A percentile compares a stretch with the other conserved stretches of the same genome.
Evolutionary conservation across 2,329 filamentous ascomycete genomes (phyloP).

Genomic region (Dryadomyces quercivorus): DNA sequence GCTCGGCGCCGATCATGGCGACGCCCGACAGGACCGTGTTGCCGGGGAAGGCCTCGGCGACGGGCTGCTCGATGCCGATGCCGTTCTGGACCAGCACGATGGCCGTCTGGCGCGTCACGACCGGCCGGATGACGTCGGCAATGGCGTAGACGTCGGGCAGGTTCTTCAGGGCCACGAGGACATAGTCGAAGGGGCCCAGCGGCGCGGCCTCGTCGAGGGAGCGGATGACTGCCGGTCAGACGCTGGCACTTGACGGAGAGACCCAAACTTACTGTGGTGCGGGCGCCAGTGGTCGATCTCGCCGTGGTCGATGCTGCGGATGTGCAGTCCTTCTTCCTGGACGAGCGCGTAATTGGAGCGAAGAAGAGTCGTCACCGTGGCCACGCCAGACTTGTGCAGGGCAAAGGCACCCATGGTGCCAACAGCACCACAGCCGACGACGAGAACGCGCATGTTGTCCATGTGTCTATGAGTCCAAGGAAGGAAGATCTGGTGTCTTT

Average conservation of each 20-base stretch:
- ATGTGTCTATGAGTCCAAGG: too few relatives aligned
- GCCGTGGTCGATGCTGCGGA: slow-evolving; percentile 1
- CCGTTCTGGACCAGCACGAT: slow-evolving; percentile 7
- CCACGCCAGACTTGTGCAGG: slow-evolving; percentile 2
- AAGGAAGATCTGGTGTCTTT: too few relatives aligned
- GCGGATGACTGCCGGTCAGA: background rate
- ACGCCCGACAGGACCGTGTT: slow-evolving; percentile 2
- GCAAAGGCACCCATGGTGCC: slow-evolving; percentile 4
- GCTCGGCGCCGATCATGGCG: slow-evolving; percentile 1
- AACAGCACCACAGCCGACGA: slow-evolving; percentile 4
- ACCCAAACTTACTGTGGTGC: background rate
- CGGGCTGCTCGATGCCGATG: slow-evolving; percentile 3
- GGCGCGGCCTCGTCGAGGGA: background rate
- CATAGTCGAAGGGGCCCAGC: slow-evolving; percentile 2
- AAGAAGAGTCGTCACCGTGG: slow-evolving; percentile 1
- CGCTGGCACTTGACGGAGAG: background rate
- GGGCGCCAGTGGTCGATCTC: background rate
- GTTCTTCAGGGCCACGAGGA: slow-evolving; percentile 4
- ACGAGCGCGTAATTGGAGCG: slow-evolving; percentile 3
- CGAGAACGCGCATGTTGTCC: background rate
- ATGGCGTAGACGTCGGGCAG: slow-evolving; percentile 2
- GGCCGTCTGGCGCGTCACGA: background rate
- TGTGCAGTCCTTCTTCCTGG: background rate
- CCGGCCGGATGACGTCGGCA: background rate
- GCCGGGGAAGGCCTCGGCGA: background rate